Percentiles rank a stretch among this genome's conserved stretches.
phyloP scores from a whole-genome alignment of 768 basidiomycete species.

The Boletus rubescentipes region DNA sequence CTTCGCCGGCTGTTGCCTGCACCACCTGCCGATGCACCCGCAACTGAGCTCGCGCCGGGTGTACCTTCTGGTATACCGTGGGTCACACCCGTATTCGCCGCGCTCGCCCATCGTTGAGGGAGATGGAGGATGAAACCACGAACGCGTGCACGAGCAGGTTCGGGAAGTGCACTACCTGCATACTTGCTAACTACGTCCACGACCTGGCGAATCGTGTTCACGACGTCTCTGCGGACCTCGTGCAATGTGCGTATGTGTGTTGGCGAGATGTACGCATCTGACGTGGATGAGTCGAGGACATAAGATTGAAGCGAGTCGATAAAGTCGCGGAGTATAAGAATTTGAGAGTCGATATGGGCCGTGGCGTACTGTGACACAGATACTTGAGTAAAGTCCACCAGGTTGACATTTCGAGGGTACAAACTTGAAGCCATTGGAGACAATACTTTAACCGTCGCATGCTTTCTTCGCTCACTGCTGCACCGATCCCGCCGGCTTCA shows the following conservation, averaged over 20 bases:
- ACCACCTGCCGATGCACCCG: constrained; percentile 29
- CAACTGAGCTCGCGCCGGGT: constrained; percentile 38
- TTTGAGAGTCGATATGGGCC: constrained; percentile 83
- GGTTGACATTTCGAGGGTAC: constrained; percentile 19
- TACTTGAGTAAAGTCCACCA: neutral
- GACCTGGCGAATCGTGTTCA: constrained; percentile 86
- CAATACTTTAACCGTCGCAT: constrained; percentile 86
- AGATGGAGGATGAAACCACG: constrained; percentile 74
- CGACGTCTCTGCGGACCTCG: constrained; percentile 75
- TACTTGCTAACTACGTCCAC: constrained; percentile 86
- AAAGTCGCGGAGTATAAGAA: constrained; percentile 79
- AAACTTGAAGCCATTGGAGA: constrained; percentile 82
- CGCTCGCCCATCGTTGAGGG: constrained; percentile 77
- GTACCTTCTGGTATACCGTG: constrained; percentile 27
- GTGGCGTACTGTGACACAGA: constrained; percentile 68
- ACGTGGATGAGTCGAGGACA: constrained; percentile 23
- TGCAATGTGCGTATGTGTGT: constrained; percentile 67
- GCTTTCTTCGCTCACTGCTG: constrained; percentile 88
- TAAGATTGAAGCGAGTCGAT: constrained; percentile 62
- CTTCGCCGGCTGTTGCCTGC: constrained; percentile 17
- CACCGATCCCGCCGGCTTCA: constrained; percentile 86
- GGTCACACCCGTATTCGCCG: constrained; percentile 25
- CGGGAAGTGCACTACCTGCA: constrained; percentile 82
- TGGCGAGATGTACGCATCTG: constrained; percentile 39
- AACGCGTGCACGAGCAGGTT: constrained; percentile 74